phyloP scores from a whole-genome alignment of 768 basidiomycete genomes.

The Mrakia hoshinonis region DNA sequence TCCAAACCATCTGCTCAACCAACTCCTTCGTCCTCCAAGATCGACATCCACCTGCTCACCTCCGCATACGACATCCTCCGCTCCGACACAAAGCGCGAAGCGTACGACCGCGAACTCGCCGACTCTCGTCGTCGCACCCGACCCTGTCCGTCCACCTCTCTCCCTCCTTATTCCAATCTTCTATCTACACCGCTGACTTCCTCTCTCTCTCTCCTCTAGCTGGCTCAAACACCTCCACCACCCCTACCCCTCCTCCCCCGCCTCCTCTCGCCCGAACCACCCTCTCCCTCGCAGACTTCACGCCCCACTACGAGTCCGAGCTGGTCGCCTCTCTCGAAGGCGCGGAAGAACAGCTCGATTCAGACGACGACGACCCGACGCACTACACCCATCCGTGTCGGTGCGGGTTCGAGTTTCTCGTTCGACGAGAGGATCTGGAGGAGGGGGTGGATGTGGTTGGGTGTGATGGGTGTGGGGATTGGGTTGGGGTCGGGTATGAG shows the following conservation, averaged over 20 bases:
- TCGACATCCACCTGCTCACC: constrained; percentile 2
- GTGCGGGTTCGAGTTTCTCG: constrained; percentile 38
- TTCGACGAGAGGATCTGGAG: constrained; percentile 40
- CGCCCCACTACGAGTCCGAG: constrained; percentile 10
- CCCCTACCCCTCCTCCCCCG: constrained; percentile 2
- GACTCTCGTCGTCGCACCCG: background rate
- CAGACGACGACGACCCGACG: constrained; percentile 32
- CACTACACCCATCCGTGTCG: constrained; percentile 42
- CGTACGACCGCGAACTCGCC: background rate
- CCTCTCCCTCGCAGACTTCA: constrained; percentile 21
- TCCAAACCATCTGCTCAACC: background rate
- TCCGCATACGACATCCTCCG: background rate
- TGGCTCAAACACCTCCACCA: background rate
- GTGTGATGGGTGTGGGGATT: constrained; percentile 43
- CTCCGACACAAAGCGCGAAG: background rate
- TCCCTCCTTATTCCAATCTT: background rate
- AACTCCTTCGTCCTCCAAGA: background rate
- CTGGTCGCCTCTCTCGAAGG: background rate
- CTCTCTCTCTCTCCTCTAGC: background rate
- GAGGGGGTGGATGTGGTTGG: constrained; percentile 41
- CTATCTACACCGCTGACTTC: background rate
- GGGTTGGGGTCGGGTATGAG: constrained; percentile 42
- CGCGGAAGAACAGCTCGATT: constrained; percentile 16
- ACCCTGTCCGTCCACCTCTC: background rate
- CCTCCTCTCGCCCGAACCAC: constrained; percentile 23